These are phyloP conservation scores for Mycena kentingensis DNA, from an alignment of 768 basidiomycete species.

Conservation along the genomic window DNA sequence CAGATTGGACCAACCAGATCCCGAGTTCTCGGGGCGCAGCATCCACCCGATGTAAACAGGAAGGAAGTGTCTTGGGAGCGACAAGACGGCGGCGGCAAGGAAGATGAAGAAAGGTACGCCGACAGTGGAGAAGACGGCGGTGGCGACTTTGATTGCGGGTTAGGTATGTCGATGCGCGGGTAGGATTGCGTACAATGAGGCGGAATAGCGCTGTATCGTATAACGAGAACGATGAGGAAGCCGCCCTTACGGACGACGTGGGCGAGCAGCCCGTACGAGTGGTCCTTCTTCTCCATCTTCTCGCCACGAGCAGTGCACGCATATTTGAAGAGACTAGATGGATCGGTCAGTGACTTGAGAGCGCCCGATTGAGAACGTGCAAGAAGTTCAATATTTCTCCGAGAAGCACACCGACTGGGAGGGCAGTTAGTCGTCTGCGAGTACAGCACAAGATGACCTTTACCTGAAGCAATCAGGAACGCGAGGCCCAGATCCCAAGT, in stretches of 20 bases:
- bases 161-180: not conserved
- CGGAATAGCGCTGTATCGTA: constrained; percentile 79
- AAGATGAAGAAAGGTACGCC: constrained; percentile 82
- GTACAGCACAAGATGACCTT: constrained; percentile 77
- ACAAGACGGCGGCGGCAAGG: constrained; percentile 73
- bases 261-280: constrained; percentile 63
- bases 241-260: constrained; percentile 83
- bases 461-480: constrained; percentile 7
- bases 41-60: constrained; percentile 89
- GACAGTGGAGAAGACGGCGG: constrained; percentile 83
- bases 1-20: constrained; percentile 37
- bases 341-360: not conserved
- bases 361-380: not conserved
- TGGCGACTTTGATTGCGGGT: constrained; percentile 60
- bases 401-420: constrained; percentile 67
- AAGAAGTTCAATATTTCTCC: constrained; percentile 88
- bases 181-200: constrained; percentile 64
- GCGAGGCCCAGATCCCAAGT: constrained; percentile 45
- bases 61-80: constrained; percentile 86
- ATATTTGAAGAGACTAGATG: constrained; percentile 68
- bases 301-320: constrained; percentile 72
- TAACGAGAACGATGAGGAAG: constrained; percentile 77
- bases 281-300: constrained; percentile 60
- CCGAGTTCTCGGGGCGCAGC: constrained; percentile 50
- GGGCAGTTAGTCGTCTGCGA: constrained; percentile 52